Base-by-base conservation (phyloP, 306 rosid species). In the Parietaria judaica region DNA sequence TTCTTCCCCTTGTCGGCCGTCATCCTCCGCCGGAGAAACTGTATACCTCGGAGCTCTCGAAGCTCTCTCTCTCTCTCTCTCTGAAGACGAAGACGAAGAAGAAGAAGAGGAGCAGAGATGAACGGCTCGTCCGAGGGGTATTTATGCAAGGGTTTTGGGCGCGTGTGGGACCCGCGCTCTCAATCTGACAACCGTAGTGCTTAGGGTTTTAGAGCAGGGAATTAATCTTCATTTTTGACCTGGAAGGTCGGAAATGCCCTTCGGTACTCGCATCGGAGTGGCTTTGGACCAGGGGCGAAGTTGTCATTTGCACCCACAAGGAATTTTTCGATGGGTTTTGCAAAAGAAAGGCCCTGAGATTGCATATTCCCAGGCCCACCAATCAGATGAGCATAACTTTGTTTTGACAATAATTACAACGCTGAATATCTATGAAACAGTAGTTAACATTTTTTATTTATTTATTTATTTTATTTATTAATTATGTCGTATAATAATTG, bases 1-100 rank as follows among this genome's bases (percentile, higher is more conserved):
- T 66, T 66, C 70, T 66, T 66, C 3, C 55, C 63, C 45, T 66
- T 66, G 54, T 66, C 70, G 45, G 56, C 62, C 70, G 39, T 49
- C 70, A 66, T 66, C 56, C 50, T 6, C 11, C 9, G 45, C 45
- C 45, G 45, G 45, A 1, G 45, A 41, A 8, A 41, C 45, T 41
- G 7, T 11, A 17, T 11, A 17, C 3, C 51, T 14, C 34, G 43
- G 45, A 41, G 45, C 45, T 41, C 45, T 41, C 45, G 13, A 37
- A 14, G 23, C 8, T 54, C 23, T 52, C 9, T 17, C 17, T 52
- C 23, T 52, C 9, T 7, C 7, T 52, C 10, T 11, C 34, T 9
- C 4, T n/a, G 11, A 7, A 17, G 36, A 53, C 54, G 15, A 50
- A 50, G 54, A 12, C 1, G 17, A 14, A 51, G 56, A 52, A 15